Evolutionary conservation across 1,284 basidiomycete species (phyloP).

Genomic region (Cutaneotrichosporon cutaneum): DNA sequence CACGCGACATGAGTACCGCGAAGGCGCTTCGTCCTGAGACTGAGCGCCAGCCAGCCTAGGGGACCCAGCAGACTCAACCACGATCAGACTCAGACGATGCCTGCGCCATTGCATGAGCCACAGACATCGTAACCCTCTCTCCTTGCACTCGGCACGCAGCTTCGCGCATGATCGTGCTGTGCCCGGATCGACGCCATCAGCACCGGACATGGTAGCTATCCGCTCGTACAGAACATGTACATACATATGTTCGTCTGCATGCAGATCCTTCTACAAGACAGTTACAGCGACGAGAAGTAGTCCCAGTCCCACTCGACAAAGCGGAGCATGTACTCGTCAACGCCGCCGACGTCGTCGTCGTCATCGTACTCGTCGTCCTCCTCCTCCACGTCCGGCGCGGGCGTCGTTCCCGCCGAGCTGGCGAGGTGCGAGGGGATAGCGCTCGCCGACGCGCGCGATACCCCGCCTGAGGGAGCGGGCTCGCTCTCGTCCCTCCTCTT

Average conservation of each 20-base stretch:
- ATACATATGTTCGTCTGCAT: neutral
- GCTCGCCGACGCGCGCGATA: conserved; percentile 6
- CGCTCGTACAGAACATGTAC: neutral
- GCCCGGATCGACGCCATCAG: too few relatives aligned
- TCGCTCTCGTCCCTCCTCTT: conserved; percentile 49
- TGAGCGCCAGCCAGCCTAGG: too few relatives aligned
- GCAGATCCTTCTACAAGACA: neutral
- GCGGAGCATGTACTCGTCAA: conserved; percentile 83
- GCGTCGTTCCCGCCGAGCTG: conserved; percentile 18
- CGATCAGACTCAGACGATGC: too few relatives aligned
- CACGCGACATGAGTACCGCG: too few relatives aligned
- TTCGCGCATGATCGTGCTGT: too few relatives aligned
- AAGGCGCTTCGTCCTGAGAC: too few relatives aligned
- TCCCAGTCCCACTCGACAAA: conserved; percentile 66
- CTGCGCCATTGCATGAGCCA: too few relatives aligned
- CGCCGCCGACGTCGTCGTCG: conserved; percentile 54
- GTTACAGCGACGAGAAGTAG: conserved; percentile 8
- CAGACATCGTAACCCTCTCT: too few relatives aligned
- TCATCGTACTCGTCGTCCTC: conserved; percentile 47
- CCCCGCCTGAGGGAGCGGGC: neutral
- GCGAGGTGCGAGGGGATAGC: conserved; percentile 12
- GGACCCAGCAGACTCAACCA: too few relatives aligned
- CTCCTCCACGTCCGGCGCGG: conserved; percentile 51
- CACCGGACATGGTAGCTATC: too few relatives aligned
- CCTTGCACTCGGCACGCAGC: too few relatives aligned